Conservation (phyloP, 164 flowering plant species). For the Platanus orientalis region DNA sequence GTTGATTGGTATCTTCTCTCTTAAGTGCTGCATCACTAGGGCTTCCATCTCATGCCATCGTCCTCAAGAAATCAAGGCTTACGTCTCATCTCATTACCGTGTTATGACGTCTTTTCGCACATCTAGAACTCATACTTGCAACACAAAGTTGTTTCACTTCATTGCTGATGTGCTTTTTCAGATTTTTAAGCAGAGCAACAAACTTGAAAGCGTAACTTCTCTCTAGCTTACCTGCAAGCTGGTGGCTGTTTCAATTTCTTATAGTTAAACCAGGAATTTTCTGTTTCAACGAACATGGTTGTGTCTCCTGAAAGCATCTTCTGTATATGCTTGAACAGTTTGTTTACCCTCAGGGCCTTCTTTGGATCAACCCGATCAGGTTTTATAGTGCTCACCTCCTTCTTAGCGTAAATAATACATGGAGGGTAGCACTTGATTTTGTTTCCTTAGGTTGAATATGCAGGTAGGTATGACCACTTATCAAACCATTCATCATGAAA, state of each 20-base stretch:
- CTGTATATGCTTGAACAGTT: constrained; percentile 77
- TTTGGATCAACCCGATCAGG: constrained; percentile 70
- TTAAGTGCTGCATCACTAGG: too few relatives aligned
- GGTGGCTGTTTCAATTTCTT: constrained; percentile 71
- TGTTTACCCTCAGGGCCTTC: constrained; percentile 71
- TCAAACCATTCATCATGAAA: too few relatives aligned
- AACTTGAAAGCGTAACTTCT: background rate
- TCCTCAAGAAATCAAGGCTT: too few relatives aligned
- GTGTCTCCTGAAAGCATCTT: constrained; percentile 54
- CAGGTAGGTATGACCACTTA: too few relatives aligned
- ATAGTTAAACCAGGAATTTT: constrained; percentile 91
- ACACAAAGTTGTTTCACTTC: background rate
- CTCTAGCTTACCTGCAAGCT: constrained; percentile 59
- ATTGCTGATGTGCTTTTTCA: too few relatives aligned
- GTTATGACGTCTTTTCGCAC: too few relatives aligned
- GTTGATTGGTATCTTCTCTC: too few relatives aligned
- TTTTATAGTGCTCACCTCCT: constrained; percentile 71
- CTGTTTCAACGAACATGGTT: constrained; percentile 83
- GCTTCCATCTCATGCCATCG: too few relatives aligned
- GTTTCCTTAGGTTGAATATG: too few relatives aligned
- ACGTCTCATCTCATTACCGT: too few relatives aligned
- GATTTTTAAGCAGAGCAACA: background rate
- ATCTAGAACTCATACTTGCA: constrained; percentile 76
- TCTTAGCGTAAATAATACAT: constrained; percentile 34
- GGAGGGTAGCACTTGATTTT: too few relatives aligned